phyloP scores from a whole-genome alignment of 176 grass and related monocot genomes.

The Ensete glaucum region DNA sequence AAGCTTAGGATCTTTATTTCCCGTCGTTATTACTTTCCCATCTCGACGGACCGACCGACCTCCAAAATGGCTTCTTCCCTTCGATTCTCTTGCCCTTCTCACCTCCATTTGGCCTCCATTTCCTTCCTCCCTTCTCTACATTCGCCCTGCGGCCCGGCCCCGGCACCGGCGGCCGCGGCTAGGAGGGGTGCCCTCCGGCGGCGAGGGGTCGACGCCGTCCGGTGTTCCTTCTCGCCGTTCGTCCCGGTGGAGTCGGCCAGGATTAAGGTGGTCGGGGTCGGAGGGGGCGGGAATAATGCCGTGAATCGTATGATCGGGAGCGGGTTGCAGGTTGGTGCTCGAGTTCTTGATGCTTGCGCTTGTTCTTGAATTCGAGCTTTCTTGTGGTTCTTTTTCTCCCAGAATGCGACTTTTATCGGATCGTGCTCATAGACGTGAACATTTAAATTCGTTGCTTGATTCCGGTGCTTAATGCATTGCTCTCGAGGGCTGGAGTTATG shows the following conservation, averaged over 20 bases:
- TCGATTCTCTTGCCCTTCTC: neutral
- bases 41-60: neutral
- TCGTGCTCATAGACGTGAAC: neutral
- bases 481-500: neutral
- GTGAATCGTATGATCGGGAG: conserved; percentile 98
- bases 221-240: conserved; percentile 26
- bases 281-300: conserved; percentile 88
- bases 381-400: neutral
- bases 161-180: neutral
- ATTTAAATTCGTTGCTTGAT: neutral
- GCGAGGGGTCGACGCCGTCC: neutral
- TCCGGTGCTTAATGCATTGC: neutral
- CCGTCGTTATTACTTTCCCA: neutral
- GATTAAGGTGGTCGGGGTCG: conserved; percentile 88
- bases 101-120: neutral
- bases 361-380: neutral
- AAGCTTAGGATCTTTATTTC: neutral
- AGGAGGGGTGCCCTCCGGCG: neutral
- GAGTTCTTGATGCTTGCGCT: neutral
- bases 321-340: conserved; percentile 54
- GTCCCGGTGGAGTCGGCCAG: conserved; percentile 59
- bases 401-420: neutral
- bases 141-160: neutral
- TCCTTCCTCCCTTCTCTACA: neutral
- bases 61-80: neutral